These are phyloP conservation scores for Tilletia walkeri DNA, from an alignment of 1,284 basidiomycete species.

Conservation along the genomic window DNA sequence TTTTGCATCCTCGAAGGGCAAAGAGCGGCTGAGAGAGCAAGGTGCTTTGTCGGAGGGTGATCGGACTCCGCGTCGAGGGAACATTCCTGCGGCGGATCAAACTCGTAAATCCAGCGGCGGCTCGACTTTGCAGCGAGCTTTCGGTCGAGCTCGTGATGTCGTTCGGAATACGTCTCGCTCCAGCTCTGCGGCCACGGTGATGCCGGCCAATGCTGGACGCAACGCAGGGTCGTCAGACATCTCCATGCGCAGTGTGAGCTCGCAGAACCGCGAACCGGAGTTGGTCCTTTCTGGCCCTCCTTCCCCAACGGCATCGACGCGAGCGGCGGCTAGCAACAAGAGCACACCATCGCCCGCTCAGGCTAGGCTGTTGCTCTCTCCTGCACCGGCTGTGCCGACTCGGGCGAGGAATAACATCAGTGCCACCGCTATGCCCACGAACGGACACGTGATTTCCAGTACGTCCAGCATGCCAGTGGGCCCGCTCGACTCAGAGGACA, in stretches of 20 bases:
- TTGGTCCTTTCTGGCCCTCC: background rate
- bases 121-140: background rate
- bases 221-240: background rate
- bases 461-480: too few species aligned
- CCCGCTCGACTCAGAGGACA: background rate
- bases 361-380: background rate
- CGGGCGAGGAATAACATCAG: slow-evolving; percentile 8
- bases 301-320: background rate
- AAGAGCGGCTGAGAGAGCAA: background rate
- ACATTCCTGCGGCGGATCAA: background rate
- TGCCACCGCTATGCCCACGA: background rate
- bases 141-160: background rate
- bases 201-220: background rate
- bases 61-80: background rate
- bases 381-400: slow-evolving; percentile 1
- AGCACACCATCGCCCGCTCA: too few species aligned
- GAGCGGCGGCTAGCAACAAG: background rate
- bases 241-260: background rate
- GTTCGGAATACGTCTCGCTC: background rate
- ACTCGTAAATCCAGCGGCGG: too few species aligned
- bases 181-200: background rate
- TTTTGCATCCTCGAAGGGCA: background rate
- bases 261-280: background rate
- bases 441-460: too few species aligned
- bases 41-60: background rate